Conservation (phyloP, 2,329 filamentous ascomycete species). For the Pseudogymnoascus sp. region DNA sequence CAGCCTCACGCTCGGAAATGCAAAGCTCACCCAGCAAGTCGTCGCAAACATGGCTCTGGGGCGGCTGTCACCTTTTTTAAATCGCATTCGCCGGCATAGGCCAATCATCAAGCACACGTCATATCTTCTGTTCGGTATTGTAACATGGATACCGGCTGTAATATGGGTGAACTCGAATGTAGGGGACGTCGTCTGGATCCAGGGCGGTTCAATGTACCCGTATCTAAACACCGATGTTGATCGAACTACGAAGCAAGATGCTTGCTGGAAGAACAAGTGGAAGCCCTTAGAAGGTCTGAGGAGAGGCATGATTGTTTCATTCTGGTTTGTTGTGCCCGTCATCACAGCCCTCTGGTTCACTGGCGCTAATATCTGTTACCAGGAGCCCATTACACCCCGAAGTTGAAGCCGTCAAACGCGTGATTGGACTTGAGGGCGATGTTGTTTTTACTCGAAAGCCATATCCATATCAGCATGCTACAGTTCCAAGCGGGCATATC, state of each 20-base stretch:
- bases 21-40: not conserved
- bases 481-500: conserved; percentile 75
- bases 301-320: conserved; percentile 68
- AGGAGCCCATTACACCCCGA: conserved; percentile 68
- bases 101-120: conserved; percentile 29
- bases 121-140: conserved; percentile 44
- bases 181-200: conserved; percentile 50
- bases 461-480: conserved; percentile 48
- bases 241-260: conserved; percentile 45
- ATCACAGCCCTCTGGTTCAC: not conserved
- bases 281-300: conserved; percentile 50
- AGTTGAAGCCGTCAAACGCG: conserved; percentile 67
- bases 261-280: conserved; percentile 54
- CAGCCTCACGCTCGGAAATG: not conserved
- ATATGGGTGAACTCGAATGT: conserved; percentile 57
- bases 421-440: conserved; percentile 77
- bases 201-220: conserved; percentile 68
- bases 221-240: conserved; percentile 63
- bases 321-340: conserved; percentile 43
- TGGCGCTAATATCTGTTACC: not conserved
- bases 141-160: conserved; percentile 55
- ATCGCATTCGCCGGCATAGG: not conserved
- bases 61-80: conserved; percentile 20
- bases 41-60: conserved; percentile 8
- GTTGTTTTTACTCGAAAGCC: conserved; percentile 58